phyloP scores from a whole-genome alignment of 345 rosid species.

The Euphorbia peplus region DNA sequence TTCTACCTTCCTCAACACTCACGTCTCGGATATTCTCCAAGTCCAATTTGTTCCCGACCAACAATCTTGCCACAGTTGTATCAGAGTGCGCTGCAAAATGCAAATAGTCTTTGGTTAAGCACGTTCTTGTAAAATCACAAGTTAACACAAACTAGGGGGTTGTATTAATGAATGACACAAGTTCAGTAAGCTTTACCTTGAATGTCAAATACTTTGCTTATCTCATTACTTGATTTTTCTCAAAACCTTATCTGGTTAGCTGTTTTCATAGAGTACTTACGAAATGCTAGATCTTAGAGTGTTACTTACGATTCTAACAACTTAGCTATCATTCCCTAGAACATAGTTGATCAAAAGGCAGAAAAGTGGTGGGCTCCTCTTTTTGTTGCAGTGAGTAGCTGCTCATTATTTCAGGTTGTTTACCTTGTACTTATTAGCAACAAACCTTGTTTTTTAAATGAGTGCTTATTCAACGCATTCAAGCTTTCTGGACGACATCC shows the following conservation, averaged over 20 bases:
- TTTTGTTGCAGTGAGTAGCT: neutral
- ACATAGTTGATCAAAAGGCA: too few relatives aligned
- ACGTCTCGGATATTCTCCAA: constrained; percentile 36
- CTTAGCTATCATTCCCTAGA: too few relatives aligned
- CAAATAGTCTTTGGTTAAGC: neutral
- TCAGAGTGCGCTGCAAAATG: constrained; percentile 37
- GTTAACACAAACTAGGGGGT: too few relatives aligned
- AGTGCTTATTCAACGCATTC: too few relatives aligned
- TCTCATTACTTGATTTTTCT: neutral
- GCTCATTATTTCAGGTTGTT: neutral
- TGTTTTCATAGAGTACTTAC: too few relatives aligned
- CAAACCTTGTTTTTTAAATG: too few relatives aligned
- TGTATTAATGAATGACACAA: neutral
- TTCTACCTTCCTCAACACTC: constrained; percentile 37
- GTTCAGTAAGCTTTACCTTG: neutral
- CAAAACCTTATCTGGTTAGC: neutral
- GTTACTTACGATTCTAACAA: too few relatives aligned
- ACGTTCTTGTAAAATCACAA: neutral
- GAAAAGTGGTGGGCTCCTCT: too few relatives aligned
- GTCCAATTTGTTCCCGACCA: constrained; percentile 46
- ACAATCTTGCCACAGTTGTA: constrained; percentile 33
- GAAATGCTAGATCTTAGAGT: too few relatives aligned
- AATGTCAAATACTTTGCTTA: neutral
- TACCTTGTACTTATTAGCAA: neutral
- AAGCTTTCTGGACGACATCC: neutral